Percentiles rank a stretch among this genome's conserved stretches.
Conservation (phyloP, 768 basidiomycete genomes). For the Calocybe cyanea region DNA sequence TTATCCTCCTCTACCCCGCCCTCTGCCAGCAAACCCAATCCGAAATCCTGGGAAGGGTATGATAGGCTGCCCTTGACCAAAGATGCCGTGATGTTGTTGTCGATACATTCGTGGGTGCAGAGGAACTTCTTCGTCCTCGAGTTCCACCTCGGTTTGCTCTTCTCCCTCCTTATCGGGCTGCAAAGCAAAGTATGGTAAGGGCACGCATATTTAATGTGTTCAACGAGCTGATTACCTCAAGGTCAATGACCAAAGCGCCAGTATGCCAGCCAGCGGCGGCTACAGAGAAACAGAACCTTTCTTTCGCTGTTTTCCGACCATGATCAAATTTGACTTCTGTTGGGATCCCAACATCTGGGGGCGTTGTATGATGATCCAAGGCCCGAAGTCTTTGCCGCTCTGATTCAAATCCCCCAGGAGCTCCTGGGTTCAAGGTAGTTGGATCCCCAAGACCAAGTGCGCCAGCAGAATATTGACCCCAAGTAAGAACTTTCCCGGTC, state of each 20-base stretch:
- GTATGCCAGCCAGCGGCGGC: constrained; percentile 91
- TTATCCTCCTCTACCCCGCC: constrained; percentile 15
- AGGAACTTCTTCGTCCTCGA: constrained; percentile 21
- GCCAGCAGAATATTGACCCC: constrained; percentile 74
- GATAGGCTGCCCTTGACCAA: constrained; percentile 29
- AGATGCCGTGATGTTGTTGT: constrained; percentile 16
- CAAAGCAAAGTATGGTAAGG: constrained; percentile 14
- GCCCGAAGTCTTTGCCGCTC: constrained; percentile 28
- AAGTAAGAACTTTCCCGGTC: constrained; percentile 72
- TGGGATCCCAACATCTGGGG: constrained; percentile 52
- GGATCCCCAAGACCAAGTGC: constrained; percentile 88
- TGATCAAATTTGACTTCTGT: constrained; percentile 73
- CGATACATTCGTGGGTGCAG: constrained; percentile 10
- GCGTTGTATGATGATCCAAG: constrained; percentile 25
- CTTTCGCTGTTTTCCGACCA: constrained; percentile 40
- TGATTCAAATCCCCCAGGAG: constrained; percentile 55
- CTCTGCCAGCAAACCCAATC: constrained; percentile 59
- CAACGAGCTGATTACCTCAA: constrained; percentile 50
- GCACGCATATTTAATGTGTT: background rate
- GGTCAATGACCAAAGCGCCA: constrained; percentile 83
- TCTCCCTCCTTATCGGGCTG: constrained; percentile 29
- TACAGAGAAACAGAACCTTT: constrained; percentile 75
- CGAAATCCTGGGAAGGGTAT: constrained; percentile 35
- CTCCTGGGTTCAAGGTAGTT: constrained; percentile 40
- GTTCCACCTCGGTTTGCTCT: constrained; percentile 34